Evolutionary conservation across 2,329 filamentous ascomycete genomes (phyloP), one percentile per base, ranked within the genome.

Genomic region (Cordyceps militaris): DNA sequence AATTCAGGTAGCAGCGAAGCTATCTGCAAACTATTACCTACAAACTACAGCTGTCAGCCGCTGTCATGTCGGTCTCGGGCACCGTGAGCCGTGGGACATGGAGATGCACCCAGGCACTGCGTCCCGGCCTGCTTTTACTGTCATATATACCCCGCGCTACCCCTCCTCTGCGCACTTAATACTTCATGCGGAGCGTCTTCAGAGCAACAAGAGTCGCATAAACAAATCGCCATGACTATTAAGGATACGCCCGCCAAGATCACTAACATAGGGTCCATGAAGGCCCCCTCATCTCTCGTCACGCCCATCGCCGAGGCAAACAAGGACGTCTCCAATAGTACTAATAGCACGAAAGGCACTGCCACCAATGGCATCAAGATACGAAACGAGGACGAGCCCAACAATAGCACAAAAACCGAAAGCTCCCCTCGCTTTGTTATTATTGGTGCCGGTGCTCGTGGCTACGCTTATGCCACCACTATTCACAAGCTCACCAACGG

Each of bases 371-470:
- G 38, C 23, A 30, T 36, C 26, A 13, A 43, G 3, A 13, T 14
- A 14, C 19, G 34, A 9, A 24, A 23, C 9, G 43, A 48, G 14
- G 23, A 51, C 3, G 24, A 36, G 40, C 23, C 51, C n/a, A 5
- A 50, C n/a, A 32, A 46, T 40, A 49, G 28, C 28, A 56, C 60
- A 46, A 65, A 64, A 36, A 56, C 81, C 3, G 67, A 71, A 6
- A 73, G 68, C 32, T 79, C 83, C 24, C 82, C 85, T 3, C 83
- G 86, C 52, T 83, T 95, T 66, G 78, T 95, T 57, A 81, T 96
- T 66, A 86, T 96, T 64, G 91, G 91, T 21, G 91, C 89, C 8
- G 91, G 91, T 34, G 89, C 87, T 49, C 85, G 91, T 36, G 91
- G 91, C 14, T 79, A 81, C 53, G 81, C 84, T 30, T 96, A 95